These are phyloP conservation scores for Stemphylium beticola DNA, from an alignment of 2,329 filamentous ascomycete genomes.

Conservation along the genomic window DNA sequence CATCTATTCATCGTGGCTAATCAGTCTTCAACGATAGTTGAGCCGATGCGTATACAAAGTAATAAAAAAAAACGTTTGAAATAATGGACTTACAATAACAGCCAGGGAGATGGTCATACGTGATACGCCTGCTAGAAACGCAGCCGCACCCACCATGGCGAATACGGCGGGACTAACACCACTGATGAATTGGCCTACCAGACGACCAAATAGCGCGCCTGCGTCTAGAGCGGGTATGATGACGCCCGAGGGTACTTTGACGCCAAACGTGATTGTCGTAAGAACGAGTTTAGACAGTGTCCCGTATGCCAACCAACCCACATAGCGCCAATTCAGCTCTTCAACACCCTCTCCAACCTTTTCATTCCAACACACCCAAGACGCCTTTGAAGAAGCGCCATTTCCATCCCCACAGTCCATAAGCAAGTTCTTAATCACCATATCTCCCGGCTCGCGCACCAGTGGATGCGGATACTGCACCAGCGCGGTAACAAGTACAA, in stretches of 20 bases:
- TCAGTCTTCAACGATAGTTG: too few relatives aligned
- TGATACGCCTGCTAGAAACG: slow-evolving; percentile 64
- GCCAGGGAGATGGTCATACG: slow-evolving; percentile 65
- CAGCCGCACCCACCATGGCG: slow-evolving; percentile 65
- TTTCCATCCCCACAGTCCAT: slow-evolving; percentile 57
- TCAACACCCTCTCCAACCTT: slow-evolving; percentile 6
- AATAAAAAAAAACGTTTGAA: too few relatives aligned
- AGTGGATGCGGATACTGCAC: slow-evolving; percentile 64
- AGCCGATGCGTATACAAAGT: too few relatives aligned
- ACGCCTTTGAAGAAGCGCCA: slow-evolving; percentile 24
- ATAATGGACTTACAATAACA: slow-evolving; percentile 55
- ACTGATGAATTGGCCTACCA: slow-evolving; percentile 56
- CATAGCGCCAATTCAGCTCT: slow-evolving; percentile 49
- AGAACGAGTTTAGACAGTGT: slow-evolving; percentile 62
- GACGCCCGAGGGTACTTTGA: slow-evolving; percentile 66
- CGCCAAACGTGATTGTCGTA: slow-evolving; percentile 65
- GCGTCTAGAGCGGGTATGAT: slow-evolving; percentile 66
- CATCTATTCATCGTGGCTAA: slow-evolving; percentile 47
- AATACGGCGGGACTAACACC: slow-evolving; percentile 63
- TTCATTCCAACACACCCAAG: slow-evolving; percentile 62
- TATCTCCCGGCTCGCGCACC: slow-evolving; percentile 61
- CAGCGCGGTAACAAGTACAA: slow-evolving; percentile 60
- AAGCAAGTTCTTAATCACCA: slow-evolving; percentile 63
- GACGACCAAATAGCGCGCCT: slow-evolving; percentile 64
- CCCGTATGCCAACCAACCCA: slow-evolving; percentile 60